phyloP scores from a whole-genome alignment of 257 asterid species.

The Osmanthus fragrans region DNA sequence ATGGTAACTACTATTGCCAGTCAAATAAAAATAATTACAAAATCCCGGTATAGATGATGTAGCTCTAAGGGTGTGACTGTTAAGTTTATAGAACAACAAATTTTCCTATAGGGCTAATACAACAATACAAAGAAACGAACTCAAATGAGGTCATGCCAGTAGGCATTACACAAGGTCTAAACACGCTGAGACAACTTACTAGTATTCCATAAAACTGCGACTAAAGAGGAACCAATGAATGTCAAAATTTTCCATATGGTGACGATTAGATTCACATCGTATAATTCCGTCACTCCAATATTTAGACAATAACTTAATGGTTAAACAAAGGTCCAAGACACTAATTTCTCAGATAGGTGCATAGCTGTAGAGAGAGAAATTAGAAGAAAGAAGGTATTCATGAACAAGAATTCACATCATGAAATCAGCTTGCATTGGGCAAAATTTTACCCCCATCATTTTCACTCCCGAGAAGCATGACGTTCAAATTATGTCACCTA shows the following conservation, averaged over 20 bases:
- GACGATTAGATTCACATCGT: not conserved
- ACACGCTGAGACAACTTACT: not conserved
- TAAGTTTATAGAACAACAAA: not conserved
- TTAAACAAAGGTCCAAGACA: not conserved
- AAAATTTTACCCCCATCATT: constrained; percentile 21
- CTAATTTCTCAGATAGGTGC: not conserved
- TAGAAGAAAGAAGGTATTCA: not conserved
- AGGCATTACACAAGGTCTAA: not conserved
- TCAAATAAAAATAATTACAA: not conserved
- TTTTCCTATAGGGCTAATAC: not conserved
- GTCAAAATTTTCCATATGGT: not conserved
- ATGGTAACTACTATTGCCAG: not conserved
- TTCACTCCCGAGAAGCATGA: not conserved
- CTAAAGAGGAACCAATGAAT: not conserved
- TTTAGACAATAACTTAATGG: not conserved
- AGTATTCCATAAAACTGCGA: not conserved
- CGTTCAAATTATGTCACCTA: constrained; percentile 28
- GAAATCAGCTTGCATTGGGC: not conserved
- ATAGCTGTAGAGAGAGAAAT: not conserved
- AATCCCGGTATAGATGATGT: not conserved
- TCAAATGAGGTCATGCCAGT: not conserved
- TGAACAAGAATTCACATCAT: not conserved
- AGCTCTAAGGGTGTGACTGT: not conserved
- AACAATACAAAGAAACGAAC: not conserved
- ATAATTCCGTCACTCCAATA: not conserved